Evolutionary conservation across 345 rosid species (phyloP), one percentile per base, ranked within the genome.

Genomic region (Eutrema yunnanense): DNA sequence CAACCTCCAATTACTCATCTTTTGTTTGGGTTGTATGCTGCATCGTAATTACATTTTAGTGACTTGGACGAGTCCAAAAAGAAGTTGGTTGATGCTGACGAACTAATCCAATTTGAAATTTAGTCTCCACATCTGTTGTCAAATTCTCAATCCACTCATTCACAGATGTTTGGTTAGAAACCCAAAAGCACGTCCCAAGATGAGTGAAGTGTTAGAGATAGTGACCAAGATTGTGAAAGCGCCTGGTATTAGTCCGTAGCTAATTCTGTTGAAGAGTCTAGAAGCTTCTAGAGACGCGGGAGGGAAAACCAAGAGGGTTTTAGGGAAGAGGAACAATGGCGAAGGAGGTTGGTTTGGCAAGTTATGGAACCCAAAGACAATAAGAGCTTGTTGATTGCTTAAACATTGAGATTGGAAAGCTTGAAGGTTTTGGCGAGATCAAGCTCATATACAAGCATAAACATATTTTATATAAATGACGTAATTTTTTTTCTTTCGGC

Each of bases 161-260:
- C 16, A 90, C 82, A 72, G 80, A 63, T 90, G 98, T 84, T 73
- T 90, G 77, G 79, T 82, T 41, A 85, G 81, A 72, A 86, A 87
- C 65, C 85, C 89, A 32, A 93, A 90, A 79, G 59, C 82, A 41
- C 92, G 97, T 41, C 98, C 97, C 14, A 85, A 82, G 86, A 93
- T 93, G 98, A 90, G 96, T 42, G 91, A 90, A 79, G 98, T 90
- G 67, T 74, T 93, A 78, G 86, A 82, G 71, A 81, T 83, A 92
- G 81, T 90, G 72, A 84, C 58, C 38, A 63, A 56, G 73, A 83
- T 90, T 46, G 82, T 73, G 32, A 86, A 82, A 43, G 76, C 80
- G 43, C 77, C 89, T 26, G 76, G 72, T 68, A 75, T 69, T 52
- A 70, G 75, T 44, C 86, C 84, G 3, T 79, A 66, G 77, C 61